These are phyloP conservation scores for Xerocomellus chrysenteron DNA, from an alignment of 768 basidiomycete genomes.

Conservation along the genomic window DNA sequence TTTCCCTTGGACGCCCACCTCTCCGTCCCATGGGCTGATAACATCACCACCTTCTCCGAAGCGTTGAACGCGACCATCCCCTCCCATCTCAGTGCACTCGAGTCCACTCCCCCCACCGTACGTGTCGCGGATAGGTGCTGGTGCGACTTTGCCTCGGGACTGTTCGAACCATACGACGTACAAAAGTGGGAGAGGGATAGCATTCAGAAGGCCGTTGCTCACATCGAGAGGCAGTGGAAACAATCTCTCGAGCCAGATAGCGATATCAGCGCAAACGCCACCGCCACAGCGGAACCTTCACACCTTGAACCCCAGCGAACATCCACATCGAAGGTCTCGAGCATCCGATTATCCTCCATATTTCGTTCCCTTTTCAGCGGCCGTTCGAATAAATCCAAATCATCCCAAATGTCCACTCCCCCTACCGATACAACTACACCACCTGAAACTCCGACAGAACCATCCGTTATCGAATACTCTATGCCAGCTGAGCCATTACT, in stretches of 20 bases:
- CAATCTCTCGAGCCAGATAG: constrained; percentile 23
- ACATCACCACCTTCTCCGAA: constrained; percentile 71
- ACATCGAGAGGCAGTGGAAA: constrained; percentile 34
- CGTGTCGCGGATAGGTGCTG: constrained; percentile 78
- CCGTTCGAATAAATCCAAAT: constrained; percentile 2
- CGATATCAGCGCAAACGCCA: constrained; percentile 27
- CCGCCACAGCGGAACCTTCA: constrained; percentile 23
- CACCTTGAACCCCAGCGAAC: constrained; percentile 13
- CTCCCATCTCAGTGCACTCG: constrained; percentile 36
- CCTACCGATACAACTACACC: background rate
- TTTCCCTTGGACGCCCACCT: constrained; percentile 64
- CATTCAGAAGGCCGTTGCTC: constrained; percentile 45
- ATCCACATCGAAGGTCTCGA: constrained; percentile 3
- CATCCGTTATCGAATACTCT: constrained; percentile 5
- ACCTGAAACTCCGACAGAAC: constrained; percentile 6
- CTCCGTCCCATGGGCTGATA: constrained; percentile 62
- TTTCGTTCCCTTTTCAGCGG: constrained; percentile 27
- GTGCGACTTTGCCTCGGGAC: constrained; percentile 70
- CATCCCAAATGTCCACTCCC: background rate
- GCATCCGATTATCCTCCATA: constrained; percentile 17
- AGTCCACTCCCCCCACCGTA: constrained; percentile 53
- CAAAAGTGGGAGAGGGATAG: constrained; percentile 73
- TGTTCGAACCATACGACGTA: constrained; percentile 78
- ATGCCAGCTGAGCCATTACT: constrained; percentile 20
- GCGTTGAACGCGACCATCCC: constrained; percentile 54